Base-by-base conservation (phyloP, 2,329 filamentous ascomycete species). In the Aspergillus tamarii region DNA sequence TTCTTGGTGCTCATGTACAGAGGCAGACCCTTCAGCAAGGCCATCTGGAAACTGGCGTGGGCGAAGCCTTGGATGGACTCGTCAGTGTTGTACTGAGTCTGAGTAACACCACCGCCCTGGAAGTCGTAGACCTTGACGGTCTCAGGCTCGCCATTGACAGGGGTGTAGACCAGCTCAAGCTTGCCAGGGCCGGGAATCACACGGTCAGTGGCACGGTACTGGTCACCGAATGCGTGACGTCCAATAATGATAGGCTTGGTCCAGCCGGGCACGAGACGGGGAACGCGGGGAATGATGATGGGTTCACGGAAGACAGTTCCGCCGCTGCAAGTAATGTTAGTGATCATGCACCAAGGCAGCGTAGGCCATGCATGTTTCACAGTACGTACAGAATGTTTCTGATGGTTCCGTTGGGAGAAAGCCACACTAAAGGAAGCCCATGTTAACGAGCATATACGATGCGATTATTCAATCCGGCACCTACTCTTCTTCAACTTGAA, bases 1-100 rank as follows among this genome's bases (percentile, higher is more conserved):
- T 98, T 98, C 91, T 99, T 99, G 82, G 95, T 99, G 87, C 93
- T 97, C 94, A 98, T 96, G 86, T 98, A 99, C 75, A 99, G 85
- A n/a, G 95, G 95, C 70, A 96, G 84, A 68, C 85, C 85, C 87
- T 97, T 95, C 80, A 88, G 85, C 53, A 98, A 83, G 39, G 95
- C 94, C 71, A 97, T 88, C 89, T 97, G 96, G 89, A 99, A 98
- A 72, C 90, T 94, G 67, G 95, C 91, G 78, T 98, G 95, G 62
- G 95, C 95, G 76, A 99, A 99, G 66, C 95, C 95, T 61, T 85
- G 84, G 80, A 99, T 99, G 77, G 91, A 95, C 79, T 97, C 95
- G 75, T 95, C 90, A 30, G 95, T 98, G 88, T 99, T 99, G 87
- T 98, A 99, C 85, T 97, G 94, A 61, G 93, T 93, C 85, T 97